Evolutionary conservation across 495 filamentous ascomycete species (phyloP).

Genomic region (Hypoxylon rickii): DNA sequence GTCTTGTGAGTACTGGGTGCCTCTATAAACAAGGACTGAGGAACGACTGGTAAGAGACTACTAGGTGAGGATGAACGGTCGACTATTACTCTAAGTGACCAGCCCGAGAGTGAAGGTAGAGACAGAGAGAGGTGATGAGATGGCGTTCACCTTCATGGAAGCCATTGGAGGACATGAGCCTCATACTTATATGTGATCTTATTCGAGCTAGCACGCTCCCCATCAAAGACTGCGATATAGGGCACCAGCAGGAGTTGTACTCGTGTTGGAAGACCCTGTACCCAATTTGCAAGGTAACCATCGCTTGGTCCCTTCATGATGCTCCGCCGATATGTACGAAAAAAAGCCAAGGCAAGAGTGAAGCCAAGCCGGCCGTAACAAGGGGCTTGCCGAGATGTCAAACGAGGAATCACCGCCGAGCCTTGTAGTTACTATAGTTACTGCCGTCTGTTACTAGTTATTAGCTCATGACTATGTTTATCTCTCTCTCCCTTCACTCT

Average conservation of each 20-base stretch:
- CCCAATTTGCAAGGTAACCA: conserved; percentile 4
- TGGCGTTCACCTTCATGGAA: neutral
- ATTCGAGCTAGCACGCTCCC: neutral
- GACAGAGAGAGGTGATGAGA: conserved; percentile 4
- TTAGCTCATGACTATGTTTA: no score
- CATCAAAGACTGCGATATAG: conserved; percentile 6
- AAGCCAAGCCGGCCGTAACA: conserved; percentile 15
- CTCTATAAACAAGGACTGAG: no score
- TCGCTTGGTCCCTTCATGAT: conserved; percentile 18
- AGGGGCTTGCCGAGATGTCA: conserved; percentile 14
- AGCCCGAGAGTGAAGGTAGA: conserved; percentile 8
- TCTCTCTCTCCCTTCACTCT: no score
- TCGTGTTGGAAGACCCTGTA: conserved; percentile 16
- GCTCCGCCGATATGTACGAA: conserved; percentile 2
- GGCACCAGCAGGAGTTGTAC: conserved; percentile 7
- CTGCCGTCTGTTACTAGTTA: neutral
- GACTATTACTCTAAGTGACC: conserved; percentile 5
- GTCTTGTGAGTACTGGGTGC: no score
- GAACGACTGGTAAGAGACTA: neutral
- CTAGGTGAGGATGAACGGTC: neutral
- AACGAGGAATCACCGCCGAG: neutral
- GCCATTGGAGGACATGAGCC: neutral
- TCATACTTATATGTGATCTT: conserved; percentile 18
- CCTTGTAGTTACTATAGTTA: neutral
- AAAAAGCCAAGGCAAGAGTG: conserved; percentile 15